Conservation (phyloP, 1,284 basidiomycete species). For the Marasmius fiardii region DNA sequence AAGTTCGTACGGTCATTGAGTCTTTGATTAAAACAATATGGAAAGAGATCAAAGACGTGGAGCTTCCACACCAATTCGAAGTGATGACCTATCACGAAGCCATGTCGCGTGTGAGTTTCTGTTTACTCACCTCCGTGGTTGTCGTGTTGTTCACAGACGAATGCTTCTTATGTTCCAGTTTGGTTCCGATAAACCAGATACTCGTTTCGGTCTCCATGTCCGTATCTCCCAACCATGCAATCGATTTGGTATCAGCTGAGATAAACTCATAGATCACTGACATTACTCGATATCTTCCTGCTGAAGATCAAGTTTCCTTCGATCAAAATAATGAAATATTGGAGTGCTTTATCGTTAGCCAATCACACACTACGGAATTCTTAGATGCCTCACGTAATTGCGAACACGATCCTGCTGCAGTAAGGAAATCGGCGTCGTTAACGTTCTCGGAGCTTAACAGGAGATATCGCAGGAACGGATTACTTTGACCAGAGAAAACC, state of each 20-base stretch:
- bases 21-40: slow-evolving; percentile 72
- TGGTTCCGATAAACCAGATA: slow-evolving; percentile 95
- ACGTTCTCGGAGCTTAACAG: slow-evolving; percentile 24
- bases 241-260: slow-evolving; percentile 5
- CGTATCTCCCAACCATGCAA: slow-evolving; percentile 13
- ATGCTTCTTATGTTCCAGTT: slow-evolving; percentile 45
- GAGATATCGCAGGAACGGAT: slow-evolving; percentile 42
- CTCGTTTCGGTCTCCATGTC: slow-evolving; percentile 83
- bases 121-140: not conserved
- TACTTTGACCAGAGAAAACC: slow-evolving; percentile 38
- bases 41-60: slow-evolving; percentile 57
- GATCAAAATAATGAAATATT: slow-evolving; percentile 41
- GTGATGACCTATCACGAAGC: slow-evolving; percentile 87
- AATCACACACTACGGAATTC: slow-evolving; percentile 36
- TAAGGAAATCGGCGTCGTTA: not conserved
- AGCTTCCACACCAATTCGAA: slow-evolving; percentile 58
- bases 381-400: slow-evolving; percentile 37
- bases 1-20: slow-evolving; percentile 79
- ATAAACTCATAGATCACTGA: slow-evolving; percentile 43
- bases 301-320: slow-evolving; percentile 31
- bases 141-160: slow-evolving; percentile 13
- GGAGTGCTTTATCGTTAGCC: slow-evolving; percentile 55
- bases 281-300: slow-evolving; percentile 44
- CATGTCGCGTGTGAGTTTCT: slow-evolving; percentile 69
- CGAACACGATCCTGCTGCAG: slow-evolving; percentile 26